Evolutionary conservation across 371 early-diverging fungal species (phyloP), one percentile per base, ranked within the genome.

Genomic region (Actinomortierella ambigua): DNA sequence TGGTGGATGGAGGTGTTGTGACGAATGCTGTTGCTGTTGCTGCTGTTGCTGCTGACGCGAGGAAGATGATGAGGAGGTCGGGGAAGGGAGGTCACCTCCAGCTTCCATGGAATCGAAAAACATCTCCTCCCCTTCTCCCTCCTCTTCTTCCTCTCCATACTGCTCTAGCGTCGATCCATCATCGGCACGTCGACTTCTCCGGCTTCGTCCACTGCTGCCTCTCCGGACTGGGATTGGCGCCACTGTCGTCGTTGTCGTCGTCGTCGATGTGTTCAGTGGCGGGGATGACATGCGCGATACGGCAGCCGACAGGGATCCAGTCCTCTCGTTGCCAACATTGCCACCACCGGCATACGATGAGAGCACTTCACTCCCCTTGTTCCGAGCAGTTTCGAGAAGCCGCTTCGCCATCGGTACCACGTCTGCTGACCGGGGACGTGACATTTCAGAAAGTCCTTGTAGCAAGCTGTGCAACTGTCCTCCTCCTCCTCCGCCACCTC

Each of bases 31-130:
- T 79, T 50, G 69, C 51, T 59, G 80, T 78, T 53, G 66, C 77
- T 49, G 81, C 79, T 55, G 70, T 62, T 24, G 81, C 81, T 70
- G 65, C 81, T 14, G 53, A 61, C 50, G 76, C 76, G 24, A 82
- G 81, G 73, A 50, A 34, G 34, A 6, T 4, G 34, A 34, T 34
- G 34, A 4, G 7, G 34, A 34, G 7, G 34, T 6, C 11, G 11
- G 7, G 4, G 34, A 34, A 34, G 11, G 11, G 11, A 34, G 4
- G 11, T 34, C 34, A 4, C 34, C 34, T 4, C 34, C 34, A 34
- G 7, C 34, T 11, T 34, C 34, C 11, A 34, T 11, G 4, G 34
- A 6, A 34, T 34, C 34, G 11, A 6, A 34, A 34, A 6, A 34
- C 34, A 34, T 11, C 11, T 34, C 7, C 34, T 34, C 34, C 4